Evolutionary conservation across 768 basidiomycete genomes (phyloP).

Genomic region (Suillus luteus): DNA sequence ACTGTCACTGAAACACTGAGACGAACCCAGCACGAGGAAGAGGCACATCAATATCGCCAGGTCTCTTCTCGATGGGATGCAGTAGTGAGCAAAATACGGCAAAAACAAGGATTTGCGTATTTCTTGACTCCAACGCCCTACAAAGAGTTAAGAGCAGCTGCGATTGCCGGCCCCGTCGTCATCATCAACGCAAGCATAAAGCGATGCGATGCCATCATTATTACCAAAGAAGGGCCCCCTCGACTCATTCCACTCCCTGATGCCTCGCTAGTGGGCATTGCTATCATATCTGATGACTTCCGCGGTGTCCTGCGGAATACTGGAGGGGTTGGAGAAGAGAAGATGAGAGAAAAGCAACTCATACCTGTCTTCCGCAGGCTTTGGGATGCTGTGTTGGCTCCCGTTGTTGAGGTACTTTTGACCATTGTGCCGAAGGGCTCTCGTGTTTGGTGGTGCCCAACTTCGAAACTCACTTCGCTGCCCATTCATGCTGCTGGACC

Average conservation of each 20-base stretch:
- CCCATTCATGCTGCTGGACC: constrained; percentile 37
- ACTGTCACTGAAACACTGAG: background rate
- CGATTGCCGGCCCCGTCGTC: constrained; percentile 36
- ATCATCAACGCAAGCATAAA: constrained; percentile 35
- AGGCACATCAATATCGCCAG: constrained; percentile 19
- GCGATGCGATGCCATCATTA: constrained; percentile 43
- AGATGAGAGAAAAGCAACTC: constrained; percentile 21
- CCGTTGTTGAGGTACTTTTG: constrained; percentile 20
- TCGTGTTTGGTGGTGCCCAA: constrained; percentile 38
- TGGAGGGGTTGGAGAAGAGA: constrained; percentile 23
- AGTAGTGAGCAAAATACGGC: constrained; percentile 25
- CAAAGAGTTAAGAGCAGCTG: constrained; percentile 21
- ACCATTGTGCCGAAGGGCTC: constrained; percentile 22
- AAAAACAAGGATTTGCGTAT: constrained; percentile 28
- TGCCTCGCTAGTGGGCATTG: constrained; percentile 17
- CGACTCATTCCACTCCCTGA: constrained; percentile 23
- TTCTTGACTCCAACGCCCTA: constrained; percentile 32
- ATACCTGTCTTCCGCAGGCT: constrained; percentile 21
- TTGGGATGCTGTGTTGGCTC: constrained; percentile 29
- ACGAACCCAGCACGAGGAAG: constrained; percentile 18
- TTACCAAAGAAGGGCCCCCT: constrained; percentile 24
- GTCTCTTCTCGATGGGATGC: constrained; percentile 23
- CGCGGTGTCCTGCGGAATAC: constrained; percentile 14
- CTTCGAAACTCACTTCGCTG: constrained; percentile 32
- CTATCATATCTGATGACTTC: constrained; percentile 13